These are phyloP conservation scores for Penicillium nordicum DNA, from an alignment of 2,329 filamentous ascomycete species.

Conservation along the genomic window DNA sequence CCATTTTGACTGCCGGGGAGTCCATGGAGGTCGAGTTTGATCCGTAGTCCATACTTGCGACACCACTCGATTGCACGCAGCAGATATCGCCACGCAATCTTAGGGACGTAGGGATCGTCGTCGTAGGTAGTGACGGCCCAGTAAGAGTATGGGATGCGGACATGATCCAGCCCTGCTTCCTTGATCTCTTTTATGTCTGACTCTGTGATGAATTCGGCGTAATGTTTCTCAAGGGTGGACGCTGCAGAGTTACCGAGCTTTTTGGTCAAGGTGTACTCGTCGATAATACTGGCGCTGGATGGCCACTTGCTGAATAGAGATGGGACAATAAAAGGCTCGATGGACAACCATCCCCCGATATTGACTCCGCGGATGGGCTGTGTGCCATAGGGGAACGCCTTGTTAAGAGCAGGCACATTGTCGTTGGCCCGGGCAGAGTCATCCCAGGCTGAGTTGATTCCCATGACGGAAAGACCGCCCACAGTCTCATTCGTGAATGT, in stretches of 20 bases:
- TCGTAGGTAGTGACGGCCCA: conserved; percentile 88
- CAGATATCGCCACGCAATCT: conserved; percentile 89
- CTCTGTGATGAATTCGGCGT: conserved; percentile 82
- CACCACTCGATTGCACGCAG: conserved; percentile 91
- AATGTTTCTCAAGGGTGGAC: conserved; percentile 80
- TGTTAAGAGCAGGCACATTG: conserved; percentile 72
- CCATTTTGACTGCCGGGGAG: conserved; percentile 92
- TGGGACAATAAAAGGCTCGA: conserved; percentile 94
- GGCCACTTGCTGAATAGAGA: conserved; percentile 75
- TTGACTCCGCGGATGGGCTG: conserved; percentile 86
- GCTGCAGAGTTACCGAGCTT: conserved; percentile 66
- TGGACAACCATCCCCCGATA: conserved; percentile 85
- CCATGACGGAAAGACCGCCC: conserved; percentile 86
- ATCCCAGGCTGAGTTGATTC: conserved; percentile 79
- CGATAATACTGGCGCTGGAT: conserved; percentile 63
- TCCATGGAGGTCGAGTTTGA: conserved; percentile 92
- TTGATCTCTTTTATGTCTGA: conserved; percentile 79
- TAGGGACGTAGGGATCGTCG: conserved; percentile 79
- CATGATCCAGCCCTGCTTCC: conserved; percentile 86
- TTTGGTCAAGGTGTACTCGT: conserved; percentile 77
- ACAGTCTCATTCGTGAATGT: conserved; percentile 86
- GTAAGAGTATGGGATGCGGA: conserved; percentile 93
- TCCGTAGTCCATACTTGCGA: conserved; percentile 82
- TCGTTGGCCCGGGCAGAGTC: conserved; percentile 75
- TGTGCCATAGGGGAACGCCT: conserved; percentile 73